Base-by-base conservation (phyloP, 495 filamentous ascomycete genomes). In the Chaetomium tenue region DNA sequence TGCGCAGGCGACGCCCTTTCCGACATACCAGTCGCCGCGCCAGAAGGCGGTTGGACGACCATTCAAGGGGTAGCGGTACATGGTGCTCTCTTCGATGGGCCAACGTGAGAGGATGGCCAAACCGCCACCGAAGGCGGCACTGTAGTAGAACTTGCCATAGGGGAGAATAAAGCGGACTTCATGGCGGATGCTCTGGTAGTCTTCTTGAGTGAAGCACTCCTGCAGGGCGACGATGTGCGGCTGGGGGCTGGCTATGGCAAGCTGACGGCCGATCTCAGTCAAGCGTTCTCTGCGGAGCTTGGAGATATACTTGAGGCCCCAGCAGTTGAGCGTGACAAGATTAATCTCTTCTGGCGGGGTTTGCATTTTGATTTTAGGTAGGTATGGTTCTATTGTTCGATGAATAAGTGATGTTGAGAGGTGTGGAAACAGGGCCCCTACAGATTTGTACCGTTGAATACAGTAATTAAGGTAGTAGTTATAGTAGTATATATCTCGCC, bases 171-270 rank as follows among this genome's bases (percentile, higher is more conserved):
- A 78, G 51, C 81, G 81, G 0, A 92, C 96, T 63, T 89, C 83
- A 23, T 82, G 74, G 37, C 90, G 90, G 66, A 98, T 92, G 72
- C 81, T 86, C 42, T 85, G 81, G 82, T 93, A 98, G 81, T 98
- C 94, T 68, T 91, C 82, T 65, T 95, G 88, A 8, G 91, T 93
- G 88, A 90, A 98, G 82, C 91, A 95, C 81, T 98, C 94, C 79
- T 98, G 94, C 18, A 98, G 81, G 16, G 88, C 91, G 63, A 98
- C 91, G 69, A 98, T 94, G 58, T 95, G 86, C 23, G 93, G 90
- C 16, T 82, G 72, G 0, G 92, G 90, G 42, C 80, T 75, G 58
- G 87, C 79, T 8, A 82, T 71, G 66, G 90, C 87, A 37, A 96
- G 82, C 58, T 86, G 85, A 53, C 84, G 84, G 53, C 92, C 92